A percentile compares a stretch with the other conserved stretches of the same genome.
phyloP scores from a whole-genome alignment of 148 eudicot genomes.

The Silene uniflora region DNA sequence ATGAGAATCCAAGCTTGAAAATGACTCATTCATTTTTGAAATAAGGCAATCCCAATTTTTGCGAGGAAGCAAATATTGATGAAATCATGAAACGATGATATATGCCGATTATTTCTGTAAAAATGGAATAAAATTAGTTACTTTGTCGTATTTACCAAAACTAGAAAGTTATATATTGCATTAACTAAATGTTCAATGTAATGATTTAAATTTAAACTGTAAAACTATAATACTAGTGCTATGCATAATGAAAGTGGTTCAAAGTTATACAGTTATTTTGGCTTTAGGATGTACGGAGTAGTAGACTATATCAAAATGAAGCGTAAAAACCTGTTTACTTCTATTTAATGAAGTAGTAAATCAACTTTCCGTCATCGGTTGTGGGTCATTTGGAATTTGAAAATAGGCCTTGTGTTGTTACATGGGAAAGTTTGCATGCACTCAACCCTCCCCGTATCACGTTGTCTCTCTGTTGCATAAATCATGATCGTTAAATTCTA shows the following conservation, averaged over 20 bases:
- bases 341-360: too few species aligned
- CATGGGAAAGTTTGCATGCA: not conserved
- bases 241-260: not conserved
- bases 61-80: not conserved
- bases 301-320: not conserved
- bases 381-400: not conserved
- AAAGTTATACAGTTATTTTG: not conserved
- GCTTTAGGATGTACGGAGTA: not conserved
- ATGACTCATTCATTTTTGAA: not conserved
- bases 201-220: not conserved
- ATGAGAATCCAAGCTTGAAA: not conserved
- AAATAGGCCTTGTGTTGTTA: not conserved
- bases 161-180: not conserved
- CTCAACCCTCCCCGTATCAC: not conserved
- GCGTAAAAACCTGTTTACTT: too few species aligned
- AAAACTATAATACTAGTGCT: not conserved
- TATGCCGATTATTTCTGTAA: not conserved
- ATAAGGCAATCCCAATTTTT: not conserved
- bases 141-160: not conserved
- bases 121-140: not conserved
- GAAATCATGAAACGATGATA: too few species aligned
- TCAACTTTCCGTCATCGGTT: not conserved
- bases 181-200: not conserved
- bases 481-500: not conserved
- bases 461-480: not conserved